A percentile compares a stretch with the other conserved stretches of the same genome.
Conservation (phyloP, 2,329 filamentous ascomycete genomes). For the Sarocladium strictum region DNA sequence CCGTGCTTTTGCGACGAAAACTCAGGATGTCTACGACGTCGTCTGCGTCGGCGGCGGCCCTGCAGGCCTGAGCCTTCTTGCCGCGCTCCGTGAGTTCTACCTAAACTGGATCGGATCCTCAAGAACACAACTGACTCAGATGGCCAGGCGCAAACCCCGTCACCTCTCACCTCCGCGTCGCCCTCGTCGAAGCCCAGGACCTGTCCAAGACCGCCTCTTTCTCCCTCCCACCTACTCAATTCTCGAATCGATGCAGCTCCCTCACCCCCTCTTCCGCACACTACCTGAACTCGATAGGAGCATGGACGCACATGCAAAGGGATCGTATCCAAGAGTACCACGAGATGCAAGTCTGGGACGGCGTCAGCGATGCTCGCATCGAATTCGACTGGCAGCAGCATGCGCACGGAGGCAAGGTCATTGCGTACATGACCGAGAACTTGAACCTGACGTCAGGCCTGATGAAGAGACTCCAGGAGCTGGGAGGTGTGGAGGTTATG, state of each 20-base stretch:
- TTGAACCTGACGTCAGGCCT: conserved; percentile 78
- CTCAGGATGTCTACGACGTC: conserved; percentile 81
- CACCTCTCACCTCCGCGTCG: conserved; percentile 73
- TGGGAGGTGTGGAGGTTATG: conserved; percentile 64
- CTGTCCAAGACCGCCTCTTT: conserved; percentile 63
- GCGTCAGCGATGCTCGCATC: conserved; percentile 78
- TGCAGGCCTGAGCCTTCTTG: conserved; percentile 76
- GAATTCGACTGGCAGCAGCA: conserved; percentile 70
- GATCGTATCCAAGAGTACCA: conserved; percentile 80
- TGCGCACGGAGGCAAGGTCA: conserved; percentile 49
- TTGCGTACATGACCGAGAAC: conserved; percentile 98
- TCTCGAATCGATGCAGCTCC: conserved; percentile 93
- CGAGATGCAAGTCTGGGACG: conserved; percentile 99
- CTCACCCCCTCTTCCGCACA: conserved; percentile 82
- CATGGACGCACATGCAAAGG: conserved; percentile 70
- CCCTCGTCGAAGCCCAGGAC: conserved; percentile 86
- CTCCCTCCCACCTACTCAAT: conserved; percentile 61
- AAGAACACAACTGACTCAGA: conserved; percentile 10
- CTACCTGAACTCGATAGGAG: conserved; percentile 78
- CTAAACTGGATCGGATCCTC: background rate
- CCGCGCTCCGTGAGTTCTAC: conserved; percentile 58
- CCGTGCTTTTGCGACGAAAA: conserved; percentile 35
- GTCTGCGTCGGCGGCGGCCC: conserved; percentile 88
- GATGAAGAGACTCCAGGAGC: conserved; percentile 62
- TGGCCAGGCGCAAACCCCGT: conserved; percentile 64